These are phyloP conservation scores for Scheffersomyces parashehatae DNA, from an alignment of 1,139 yeast species.

Conservation along the genomic window DNA sequence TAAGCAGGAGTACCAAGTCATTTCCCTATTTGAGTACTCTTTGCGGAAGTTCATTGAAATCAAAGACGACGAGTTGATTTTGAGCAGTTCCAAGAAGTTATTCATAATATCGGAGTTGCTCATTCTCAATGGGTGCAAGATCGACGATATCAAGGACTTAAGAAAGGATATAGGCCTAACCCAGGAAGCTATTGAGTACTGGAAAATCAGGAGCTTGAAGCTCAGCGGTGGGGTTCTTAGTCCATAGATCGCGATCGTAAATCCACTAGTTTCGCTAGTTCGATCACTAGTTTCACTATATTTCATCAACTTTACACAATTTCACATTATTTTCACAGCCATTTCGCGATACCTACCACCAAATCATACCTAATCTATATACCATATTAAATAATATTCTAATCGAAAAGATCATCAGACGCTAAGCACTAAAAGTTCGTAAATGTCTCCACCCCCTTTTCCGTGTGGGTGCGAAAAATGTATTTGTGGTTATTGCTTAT, in stretches of 20 bases:
- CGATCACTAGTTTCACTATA: not conserved
- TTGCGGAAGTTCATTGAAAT: conserved; percentile 48
- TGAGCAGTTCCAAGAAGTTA: conserved; percentile 17
- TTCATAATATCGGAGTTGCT: conserved; percentile 79
- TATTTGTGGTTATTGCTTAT: too few relatives aligned
- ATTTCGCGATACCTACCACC: too few relatives aligned
- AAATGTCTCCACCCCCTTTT: too few relatives aligned
- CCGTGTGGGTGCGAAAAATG: too few relatives aligned
- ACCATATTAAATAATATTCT: too few relatives aligned
- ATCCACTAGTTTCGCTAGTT: not conserved
- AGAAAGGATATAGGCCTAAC: conserved; percentile 34
- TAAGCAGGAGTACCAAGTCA: conserved; percentile 22
- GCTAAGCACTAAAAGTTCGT: too few relatives aligned
- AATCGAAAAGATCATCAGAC: too few relatives aligned
- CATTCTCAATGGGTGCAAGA: conserved; percentile 60
- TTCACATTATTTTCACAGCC: too few relatives aligned
- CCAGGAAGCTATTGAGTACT: conserved; percentile 50
- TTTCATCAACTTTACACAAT: too few relatives aligned
- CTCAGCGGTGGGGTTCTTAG: conserved; percentile 15
- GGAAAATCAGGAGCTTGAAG: conserved; percentile 46
- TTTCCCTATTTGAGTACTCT: conserved; percentile 62
- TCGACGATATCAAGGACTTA: conserved; percentile 27
- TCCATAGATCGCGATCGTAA: not conserved
- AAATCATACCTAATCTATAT: too few relatives aligned
- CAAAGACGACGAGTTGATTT: conserved; percentile 13